phyloP scores from a whole-genome alignment of 2,329 filamentous ascomycete species.

The Talaromyces pinophilus region DNA sequence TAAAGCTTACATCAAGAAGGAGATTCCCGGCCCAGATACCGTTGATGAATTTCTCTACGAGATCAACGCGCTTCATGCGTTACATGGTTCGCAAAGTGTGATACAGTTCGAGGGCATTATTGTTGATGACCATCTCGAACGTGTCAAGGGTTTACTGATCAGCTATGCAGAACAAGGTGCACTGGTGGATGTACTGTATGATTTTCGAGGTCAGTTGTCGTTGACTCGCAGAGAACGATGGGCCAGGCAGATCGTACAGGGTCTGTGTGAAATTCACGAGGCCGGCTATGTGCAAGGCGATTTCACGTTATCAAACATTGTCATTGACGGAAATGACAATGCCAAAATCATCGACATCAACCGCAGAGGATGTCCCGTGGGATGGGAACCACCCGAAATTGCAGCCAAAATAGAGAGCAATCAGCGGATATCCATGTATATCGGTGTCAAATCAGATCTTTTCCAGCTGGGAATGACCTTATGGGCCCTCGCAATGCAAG shows the following conservation, averaged over 20 bases:
- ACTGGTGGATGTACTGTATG: constrained; percentile 87
- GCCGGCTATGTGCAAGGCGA: constrained; percentile 96
- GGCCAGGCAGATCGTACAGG: constrained; percentile 87
- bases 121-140: constrained; percentile 70
- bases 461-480: constrained; percentile 97
- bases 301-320: constrained; percentile 95
- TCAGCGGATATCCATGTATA: constrained; percentile 93
- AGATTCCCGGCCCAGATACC: constrained; percentile 92
- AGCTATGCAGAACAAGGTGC: constrained; percentile 83
- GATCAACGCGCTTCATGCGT: constrained; percentile 84
- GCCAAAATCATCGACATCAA: constrained; percentile 99
- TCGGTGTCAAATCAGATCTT: constrained; percentile 94
- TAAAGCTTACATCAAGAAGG: constrained; percentile 85
- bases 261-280: constrained; percentile 90
- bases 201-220: constrained; percentile 62
- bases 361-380: constrained; percentile 90
- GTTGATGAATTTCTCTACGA: constrained; percentile 98
- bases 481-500: constrained; percentile 83
- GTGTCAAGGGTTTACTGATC: constrained; percentile 86
- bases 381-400: constrained; percentile 96
- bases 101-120: constrained; percentile 87
- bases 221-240: constrained; percentile 80
- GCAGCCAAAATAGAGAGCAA: constrained; percentile 80
- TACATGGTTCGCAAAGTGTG: constrained; percentile 72
- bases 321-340: constrained; percentile 79